Percentiles rank a stretch among this genome's conserved stretches.
phyloP scores from a whole-genome alignment of 768 basidiomycete genomes.

The Leucosporidium creatinivorum region DNA sequence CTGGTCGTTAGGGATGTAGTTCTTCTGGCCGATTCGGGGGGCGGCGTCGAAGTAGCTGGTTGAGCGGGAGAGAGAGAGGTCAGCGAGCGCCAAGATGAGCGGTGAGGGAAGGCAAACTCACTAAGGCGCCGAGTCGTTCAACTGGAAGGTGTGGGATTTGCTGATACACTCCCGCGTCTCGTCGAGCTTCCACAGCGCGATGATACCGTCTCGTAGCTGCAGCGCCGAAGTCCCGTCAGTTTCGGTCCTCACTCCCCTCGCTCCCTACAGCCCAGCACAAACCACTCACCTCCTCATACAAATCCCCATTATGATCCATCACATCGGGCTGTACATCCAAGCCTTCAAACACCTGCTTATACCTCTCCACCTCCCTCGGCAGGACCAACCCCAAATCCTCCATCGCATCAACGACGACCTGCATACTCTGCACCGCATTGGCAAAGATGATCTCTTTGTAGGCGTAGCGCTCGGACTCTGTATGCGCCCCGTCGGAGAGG shows the following conservation, averaged over 20 bases:
- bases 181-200: conserved; percentile 60
- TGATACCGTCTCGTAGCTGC: too few relatives aligned
- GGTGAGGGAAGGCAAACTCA: conserved; percentile 30
- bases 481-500: conserved; percentile 81
- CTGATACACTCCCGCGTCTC: conserved; percentile 76
- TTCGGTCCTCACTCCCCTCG: conserved; percentile 41
- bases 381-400: conserved; percentile 69
- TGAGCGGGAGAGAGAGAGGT: not conserved
- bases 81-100: not conserved
- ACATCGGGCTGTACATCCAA: conserved; percentile 66
- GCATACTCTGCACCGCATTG: conserved; percentile 88
- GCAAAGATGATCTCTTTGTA: conserved; percentile 93
- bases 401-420: conserved; percentile 87
- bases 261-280: conserved; percentile 46
- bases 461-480: conserved; percentile 71
- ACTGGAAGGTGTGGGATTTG: conserved; percentile 83
- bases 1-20: conserved; percentile 85
- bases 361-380: conserved; percentile 58
- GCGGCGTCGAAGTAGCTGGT: conserved; percentile 78
- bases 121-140: conserved; percentile 91
- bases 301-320: conserved; percentile 62
- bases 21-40: conserved; percentile 63
- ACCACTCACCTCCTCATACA: conserved; percentile 45
- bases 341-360: conserved; percentile 66
- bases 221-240: too few relatives aligned